Percentiles rank a stretch among this genome's conserved stretches.
These are phyloP conservation scores for Pseudogymnoascus sp. DNA, from an alignment of 2,329 filamentous ascomycete genomes.

Conservation along the genomic window DNA sequence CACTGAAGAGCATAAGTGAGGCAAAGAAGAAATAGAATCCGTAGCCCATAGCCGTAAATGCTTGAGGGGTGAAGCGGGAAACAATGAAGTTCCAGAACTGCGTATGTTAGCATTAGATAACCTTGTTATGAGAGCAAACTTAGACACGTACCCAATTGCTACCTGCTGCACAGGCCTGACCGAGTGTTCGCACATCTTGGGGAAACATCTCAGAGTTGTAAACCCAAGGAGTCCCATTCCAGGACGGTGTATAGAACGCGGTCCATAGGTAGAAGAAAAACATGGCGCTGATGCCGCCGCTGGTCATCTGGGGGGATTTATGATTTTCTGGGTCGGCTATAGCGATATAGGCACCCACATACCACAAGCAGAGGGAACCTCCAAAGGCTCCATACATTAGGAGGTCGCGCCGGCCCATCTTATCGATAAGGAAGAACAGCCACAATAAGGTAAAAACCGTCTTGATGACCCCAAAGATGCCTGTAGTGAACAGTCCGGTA, in stretches of 20 bases:
- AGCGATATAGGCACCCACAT: slow-evolving; percentile 54
- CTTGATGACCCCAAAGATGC: slow-evolving; percentile 72
- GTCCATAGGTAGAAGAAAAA: slow-evolving; percentile 73
- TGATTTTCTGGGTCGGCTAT: slow-evolving; percentile 36
- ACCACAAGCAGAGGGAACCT: slow-evolving; percentile 58
- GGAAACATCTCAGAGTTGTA: slow-evolving; percentile 71
- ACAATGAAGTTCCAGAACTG: slow-evolving; percentile 56
- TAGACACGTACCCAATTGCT: slow-evolving; percentile 56
- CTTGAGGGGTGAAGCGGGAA: slow-evolving; percentile 58
- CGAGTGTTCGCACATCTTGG: slow-evolving; percentile 59
- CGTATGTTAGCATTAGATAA: neutral
- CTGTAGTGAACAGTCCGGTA: slow-evolving; percentile 57
- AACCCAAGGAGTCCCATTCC: slow-evolving; percentile 72
- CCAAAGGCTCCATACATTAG: slow-evolving; percentile 57
- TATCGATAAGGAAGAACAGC: slow-evolving; percentile 62
- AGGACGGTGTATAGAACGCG: slow-evolving; percentile 61
- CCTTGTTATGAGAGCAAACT: neutral
- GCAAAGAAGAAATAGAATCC: slow-evolving; percentile 66
- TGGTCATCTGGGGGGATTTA: slow-evolving; percentile 29
- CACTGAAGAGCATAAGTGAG: slow-evolving; percentile 49
- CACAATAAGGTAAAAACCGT: slow-evolving; percentile 60
- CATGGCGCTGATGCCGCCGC: slow-evolving; percentile 51
- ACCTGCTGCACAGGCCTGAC: slow-evolving; percentile 62
- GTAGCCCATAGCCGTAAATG: slow-evolving; percentile 51
- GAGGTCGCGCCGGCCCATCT: slow-evolving; percentile 52